Base-by-base conservation (phyloP, 2,329 filamentous ascomycete species). In the Clonostachys rhizophaga region DNA sequence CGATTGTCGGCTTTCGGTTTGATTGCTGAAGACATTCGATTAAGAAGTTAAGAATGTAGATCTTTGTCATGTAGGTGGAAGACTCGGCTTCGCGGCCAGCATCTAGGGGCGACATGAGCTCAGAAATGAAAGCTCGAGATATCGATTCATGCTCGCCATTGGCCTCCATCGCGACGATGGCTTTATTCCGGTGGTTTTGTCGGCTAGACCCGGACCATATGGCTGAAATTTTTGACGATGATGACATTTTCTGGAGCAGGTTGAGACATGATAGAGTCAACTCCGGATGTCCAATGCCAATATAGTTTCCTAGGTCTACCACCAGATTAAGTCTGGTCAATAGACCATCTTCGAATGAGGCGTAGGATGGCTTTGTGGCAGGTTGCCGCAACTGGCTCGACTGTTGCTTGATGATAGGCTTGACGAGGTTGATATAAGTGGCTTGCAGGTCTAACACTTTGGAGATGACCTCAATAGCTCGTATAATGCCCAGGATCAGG, bases 311-410 rank as follows among this genome's bases (percentile, higher is more conserved):
- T 20, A 99, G 72, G 54, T 94, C 86, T 5, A 91, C 84, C 39
- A 97, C 80, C 7, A 96, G 71, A 40, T 79, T 75, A 30, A 99
- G 71, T 56, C 94, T 86, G 49, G 86, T 90, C 37, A 96, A 75
- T 17, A 99, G 75, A 8, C 89, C 91, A 59, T 99, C 95, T 61
- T 97, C 92, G 57, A 99, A 92, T 1, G 87, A 91, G n/a, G 87
- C 77, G 54, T 92, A 87, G 1, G 89, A 84, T 6, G 86, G 80
- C 44, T 70, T 69, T 1, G 86, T 79, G 18, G 94, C 84, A 5
- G 79, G 76, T 9, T 74, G 69, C 30, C 79, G 74, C 44, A 81
- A 78, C 43, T 78, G 71, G 30, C 75, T 77, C 17, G 79, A 70
- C 47, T 89, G 81, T 34, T 77, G 74, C 60, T 87, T 89, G 55